A percentile compares a stretch with the other conserved stretches of the same genome.
These are phyloP conservation scores for Hypoxylon sp. DNA, from an alignment of 2,329 filamentous ascomycete genomes.

Conservation along the genomic window DNA sequence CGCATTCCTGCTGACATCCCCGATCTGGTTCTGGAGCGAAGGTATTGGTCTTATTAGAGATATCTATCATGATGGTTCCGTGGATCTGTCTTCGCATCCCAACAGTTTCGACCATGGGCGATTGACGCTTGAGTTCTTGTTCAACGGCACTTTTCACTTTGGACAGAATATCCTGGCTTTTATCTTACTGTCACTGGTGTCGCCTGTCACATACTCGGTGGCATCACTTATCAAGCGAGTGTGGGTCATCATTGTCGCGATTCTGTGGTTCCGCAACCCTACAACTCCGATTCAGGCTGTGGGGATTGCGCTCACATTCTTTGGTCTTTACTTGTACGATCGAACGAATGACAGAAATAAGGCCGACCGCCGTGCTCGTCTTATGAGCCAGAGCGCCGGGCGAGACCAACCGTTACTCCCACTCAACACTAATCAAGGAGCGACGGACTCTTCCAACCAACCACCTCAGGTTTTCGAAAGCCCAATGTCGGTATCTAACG, in stretches of 20 bases:
- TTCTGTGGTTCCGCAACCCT: conserved; percentile 94
- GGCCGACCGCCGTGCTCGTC: conserved; percentile 83
- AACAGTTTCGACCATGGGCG: conserved; percentile 82
- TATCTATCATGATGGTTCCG: conserved; percentile 82
- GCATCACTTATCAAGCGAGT: conserved; percentile 97
- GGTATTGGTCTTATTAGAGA: conserved; percentile 82
- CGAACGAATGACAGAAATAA: conserved; percentile 89
- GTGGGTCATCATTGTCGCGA: conserved; percentile 94
- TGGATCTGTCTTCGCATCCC: conserved; percentile 71
- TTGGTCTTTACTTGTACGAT: conserved; percentile 96
- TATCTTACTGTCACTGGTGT: conserved; percentile 89
- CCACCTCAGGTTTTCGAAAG: conserved; percentile 56
- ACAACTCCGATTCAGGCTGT: conserved; percentile 86
- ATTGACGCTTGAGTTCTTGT: conserved; percentile 85
- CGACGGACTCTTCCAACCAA: conserved; percentile 51
- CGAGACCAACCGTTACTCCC: conserved; percentile 73
- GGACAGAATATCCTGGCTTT: conserved; percentile 97
- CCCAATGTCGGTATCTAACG: conserved; percentile 50
- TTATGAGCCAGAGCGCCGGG: conserved; percentile 66
- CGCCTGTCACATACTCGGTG: conserved; percentile 96
- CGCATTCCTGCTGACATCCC: conserved; percentile 87
- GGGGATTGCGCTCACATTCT: conserved; percentile 89
- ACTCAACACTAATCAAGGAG: conserved; percentile 64
- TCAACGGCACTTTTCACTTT: conserved; percentile 98
- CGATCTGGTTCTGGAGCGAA: conserved; percentile 94